Conservation (phyloP, 257 asterid genomes). For the Handroanthus guayacan region DNA sequence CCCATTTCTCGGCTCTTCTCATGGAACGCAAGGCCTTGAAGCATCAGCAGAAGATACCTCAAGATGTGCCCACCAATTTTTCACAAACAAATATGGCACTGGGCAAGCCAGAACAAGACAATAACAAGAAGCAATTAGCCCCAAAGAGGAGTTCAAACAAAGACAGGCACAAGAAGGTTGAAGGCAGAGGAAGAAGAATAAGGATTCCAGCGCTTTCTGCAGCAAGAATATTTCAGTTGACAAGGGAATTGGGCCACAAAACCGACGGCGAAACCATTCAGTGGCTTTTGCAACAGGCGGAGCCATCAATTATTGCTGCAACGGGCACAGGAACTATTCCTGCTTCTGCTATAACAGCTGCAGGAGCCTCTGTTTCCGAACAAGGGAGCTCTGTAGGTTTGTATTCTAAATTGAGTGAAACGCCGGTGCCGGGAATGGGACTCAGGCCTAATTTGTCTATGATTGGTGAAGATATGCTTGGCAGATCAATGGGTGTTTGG, state of each 20-base stretch:
- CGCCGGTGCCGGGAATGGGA: constrained; percentile 38
- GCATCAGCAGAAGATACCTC: constrained; percentile 32
- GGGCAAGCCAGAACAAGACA: constrained; percentile 44
- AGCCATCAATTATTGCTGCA: constrained; percentile 62
- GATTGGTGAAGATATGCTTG: constrained; percentile 30
- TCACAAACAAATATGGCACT: constrained; percentile 45
- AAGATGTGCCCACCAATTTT: constrained; percentile 52
- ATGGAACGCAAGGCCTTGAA: constrained; percentile 43
- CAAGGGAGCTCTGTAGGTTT: constrained; percentile 48
- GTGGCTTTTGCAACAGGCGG: constrained; percentile 66
- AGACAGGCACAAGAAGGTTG: constrained; percentile 65
- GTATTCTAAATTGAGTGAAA: constrained; percentile 45
- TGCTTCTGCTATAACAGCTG: constrained; percentile 56
- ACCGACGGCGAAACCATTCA: constrained; percentile 66
- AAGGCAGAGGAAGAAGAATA: constrained; percentile 63
- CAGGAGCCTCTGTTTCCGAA: constrained; percentile 61
- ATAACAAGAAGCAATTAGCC: constrained; percentile 42
- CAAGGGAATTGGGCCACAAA: constrained; percentile 57
- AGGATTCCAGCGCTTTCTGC: constrained; percentile 66
- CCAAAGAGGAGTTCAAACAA: constrained; percentile 61
- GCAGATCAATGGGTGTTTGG: constrained; percentile 60
- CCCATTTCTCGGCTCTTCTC: constrained; percentile 46
- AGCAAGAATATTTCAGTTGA: constrained; percentile 63
- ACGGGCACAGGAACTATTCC: constrained; percentile 67
- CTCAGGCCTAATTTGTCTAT: constrained; percentile 41